Percentiles rank a stretch among this genome's conserved stretches.
These are phyloP conservation scores for Globisporangium spinosum DNA, from an alignment of 352 stramenopile genomes.

Conservation along the genomic window DNA sequence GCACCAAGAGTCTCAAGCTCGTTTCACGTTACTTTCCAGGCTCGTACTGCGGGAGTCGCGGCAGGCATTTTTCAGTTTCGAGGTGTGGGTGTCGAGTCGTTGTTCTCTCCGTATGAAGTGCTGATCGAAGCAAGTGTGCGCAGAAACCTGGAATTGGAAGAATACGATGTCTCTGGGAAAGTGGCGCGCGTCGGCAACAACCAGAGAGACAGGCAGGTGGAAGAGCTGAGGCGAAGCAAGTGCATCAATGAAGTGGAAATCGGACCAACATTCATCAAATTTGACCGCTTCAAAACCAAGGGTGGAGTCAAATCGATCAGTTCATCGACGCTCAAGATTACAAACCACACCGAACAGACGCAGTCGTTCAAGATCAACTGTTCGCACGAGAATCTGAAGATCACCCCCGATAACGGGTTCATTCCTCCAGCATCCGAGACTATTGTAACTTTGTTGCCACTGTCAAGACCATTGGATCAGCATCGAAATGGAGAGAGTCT, in stretches of 20 bases:
- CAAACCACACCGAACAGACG: constrained; percentile 49
- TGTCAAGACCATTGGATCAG: constrained; percentile 49
- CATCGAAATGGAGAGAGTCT: constrained; percentile 11
- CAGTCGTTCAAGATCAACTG: constrained; percentile 53
- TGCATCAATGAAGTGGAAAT: constrained; percentile 50
- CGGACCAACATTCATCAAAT: constrained; percentile 56
- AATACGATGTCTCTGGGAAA: not conserved
- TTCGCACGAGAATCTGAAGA: constrained; percentile 50
- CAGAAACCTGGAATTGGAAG: constrained; percentile 29
- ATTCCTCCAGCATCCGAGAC: constrained; percentile 43
- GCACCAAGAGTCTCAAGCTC: constrained; percentile 49
- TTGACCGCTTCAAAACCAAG: constrained; percentile 33
- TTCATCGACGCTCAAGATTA: constrained; percentile 40
- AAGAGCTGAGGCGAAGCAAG: constrained; percentile 44
- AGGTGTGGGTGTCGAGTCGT: constrained; percentile 54
- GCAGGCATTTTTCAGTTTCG: constrained; percentile 87
- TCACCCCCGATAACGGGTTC: constrained; percentile 37
- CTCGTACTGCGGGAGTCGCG: constrained; percentile 50
- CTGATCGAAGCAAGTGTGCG: constrained; percentile 81
- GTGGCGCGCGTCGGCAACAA: not conserved
- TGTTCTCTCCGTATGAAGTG: constrained; percentile 77
- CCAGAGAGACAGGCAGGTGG: constrained; percentile 21
- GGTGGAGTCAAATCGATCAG: constrained; percentile 20
- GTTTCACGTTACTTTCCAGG: constrained; percentile 70
- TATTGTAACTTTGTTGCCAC: constrained; percentile 41